phyloP scores from a whole-genome alignment of 2,329 filamentous ascomycete species.

The Salinomyces thailandicus region DNA sequence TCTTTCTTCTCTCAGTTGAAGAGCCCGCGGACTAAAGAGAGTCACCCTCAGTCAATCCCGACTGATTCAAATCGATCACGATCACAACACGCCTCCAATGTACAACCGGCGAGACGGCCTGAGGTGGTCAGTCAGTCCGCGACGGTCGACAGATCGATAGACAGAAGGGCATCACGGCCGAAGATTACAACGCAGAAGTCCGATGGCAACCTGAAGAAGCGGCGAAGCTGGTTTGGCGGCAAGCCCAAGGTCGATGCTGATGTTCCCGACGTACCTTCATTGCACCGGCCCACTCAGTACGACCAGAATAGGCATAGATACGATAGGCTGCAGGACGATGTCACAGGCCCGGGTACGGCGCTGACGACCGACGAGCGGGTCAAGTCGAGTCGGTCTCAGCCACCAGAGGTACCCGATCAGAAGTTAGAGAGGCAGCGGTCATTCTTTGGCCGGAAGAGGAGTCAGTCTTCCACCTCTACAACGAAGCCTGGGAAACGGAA shows the following conservation, averaged over 20 bases:
- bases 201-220: slow-evolving; percentile 7
- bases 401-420: slow-evolving; percentile 1
- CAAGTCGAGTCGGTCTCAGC: slow-evolving; percentile 1
- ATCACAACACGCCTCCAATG: not conserved
- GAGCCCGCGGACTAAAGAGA: too few relatives aligned
- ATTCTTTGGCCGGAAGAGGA: slow-evolving; percentile 3
- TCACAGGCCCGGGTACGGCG: slow-evolving; percentile 4
- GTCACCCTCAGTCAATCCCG: too few relatives aligned
- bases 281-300: slow-evolving; percentile 1
- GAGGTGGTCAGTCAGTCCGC: not conserved
- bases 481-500: not conserved
- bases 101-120: too few relatives aligned
- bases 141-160: not conserved
- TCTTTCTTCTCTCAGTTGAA: too few relatives aligned
- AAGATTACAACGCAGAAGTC: slow-evolving; percentile 1
- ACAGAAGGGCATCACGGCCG: not conserved
- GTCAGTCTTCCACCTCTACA: slow-evolving; percentile 2
- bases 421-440: slow-evolving; percentile 6
- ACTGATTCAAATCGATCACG: too few relatives aligned
- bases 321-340: too few relatives aligned
- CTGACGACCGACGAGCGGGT: slow-evolving; percentile 7
- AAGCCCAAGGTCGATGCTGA: slow-evolving; percentile 11
- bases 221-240: slow-evolving; percentile 20
- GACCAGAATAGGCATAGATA: not conserved
- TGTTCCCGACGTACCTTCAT: slow-evolving; percentile 13